Evolutionary conservation across 768 basidiomycete species (phyloP), one percentile per base, ranked within the genome.

Genomic region (Psilocybe tampanensis): DNA sequence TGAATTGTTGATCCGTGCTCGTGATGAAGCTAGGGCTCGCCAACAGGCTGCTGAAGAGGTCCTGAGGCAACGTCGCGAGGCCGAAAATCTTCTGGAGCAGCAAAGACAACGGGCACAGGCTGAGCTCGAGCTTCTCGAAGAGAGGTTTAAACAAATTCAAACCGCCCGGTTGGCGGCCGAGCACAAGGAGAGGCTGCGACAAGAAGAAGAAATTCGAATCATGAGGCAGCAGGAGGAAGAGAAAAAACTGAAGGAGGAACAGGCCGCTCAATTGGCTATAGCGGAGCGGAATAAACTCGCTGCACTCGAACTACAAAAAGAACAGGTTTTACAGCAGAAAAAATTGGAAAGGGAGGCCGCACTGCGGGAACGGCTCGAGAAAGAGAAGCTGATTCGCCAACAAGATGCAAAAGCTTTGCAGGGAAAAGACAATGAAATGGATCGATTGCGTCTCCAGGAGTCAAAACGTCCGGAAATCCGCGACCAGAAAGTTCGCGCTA

Each of bases 371-470:
- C 12, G n/a, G 12, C 36, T 39, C 36, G 36, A 39, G 4, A 39
- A n/a, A 39, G 36, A 39, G 36, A 39, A 39, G 15, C 4, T 39
- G 12, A 4, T 13, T 8, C 36, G 36, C 13, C 7, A 13, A 3
- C 13, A 39, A 39, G 36, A 39, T 29, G 36, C 36, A 39, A n/a
- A 39, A 39, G 15, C 6, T 8, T 29, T 29, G 29, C 29, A 29
- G 29, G 29, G 5, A 3, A 39, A 39, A 39, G 36, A n/a, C 7
- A 13, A 39, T 39, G 36, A 26, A 22, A 21, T 76, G 55, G 67
- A 67, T 41, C 66, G 67, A 50, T 66, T 74, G 47, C 54, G 68
- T 60, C 67, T 67, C 32, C 71, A 73, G 45, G 67, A 67, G 32
- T 66, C 63, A 32, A 70, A 64, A 50, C 63, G 72, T 32, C 65